Percentiles rank a stretch among this genome's conserved stretches.
phyloP scores from a whole-genome alignment of 2,329 filamentous ascomycete genomes.

The Metarhizium rileyi region DNA sequence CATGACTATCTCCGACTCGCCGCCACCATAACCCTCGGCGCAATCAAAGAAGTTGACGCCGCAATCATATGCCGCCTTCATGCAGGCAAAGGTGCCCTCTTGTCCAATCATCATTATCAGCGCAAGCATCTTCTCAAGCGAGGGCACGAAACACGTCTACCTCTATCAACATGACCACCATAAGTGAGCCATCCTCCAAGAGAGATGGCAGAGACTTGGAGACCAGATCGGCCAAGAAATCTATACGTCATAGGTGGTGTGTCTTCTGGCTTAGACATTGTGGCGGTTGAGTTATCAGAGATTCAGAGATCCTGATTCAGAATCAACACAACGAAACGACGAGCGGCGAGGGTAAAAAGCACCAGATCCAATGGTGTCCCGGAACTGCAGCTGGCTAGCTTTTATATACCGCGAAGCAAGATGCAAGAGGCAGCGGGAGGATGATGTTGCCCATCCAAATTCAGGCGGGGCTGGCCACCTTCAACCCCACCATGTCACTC shows the following conservation, averaged over 20 bases:
- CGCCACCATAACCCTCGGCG: slow-evolving; percentile 47
- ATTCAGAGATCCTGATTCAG: neutral
- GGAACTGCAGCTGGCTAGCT: no score
- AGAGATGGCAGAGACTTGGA: slow-evolving; percentile 65
- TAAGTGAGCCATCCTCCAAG: slow-evolving; percentile 67
- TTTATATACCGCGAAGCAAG: no score
- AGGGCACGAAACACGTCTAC: slow-evolving; percentile 25
- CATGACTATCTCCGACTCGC: slow-evolving; percentile 55
- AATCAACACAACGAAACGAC: neutral
- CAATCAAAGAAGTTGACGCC: slow-evolving; percentile 57
- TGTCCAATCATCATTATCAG: slow-evolving; percentile 5
- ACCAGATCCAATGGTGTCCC: neutral
- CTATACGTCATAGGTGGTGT: slow-evolving; percentile 57
- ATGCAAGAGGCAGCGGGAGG: no score
- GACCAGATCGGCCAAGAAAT: slow-evolving; percentile 59
- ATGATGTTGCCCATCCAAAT: no score
- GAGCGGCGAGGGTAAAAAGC: neutral
- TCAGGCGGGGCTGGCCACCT: no score
- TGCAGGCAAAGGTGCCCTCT: slow-evolving; percentile 43
- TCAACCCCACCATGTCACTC: no score
- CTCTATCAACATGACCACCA: slow-evolving; percentile 60
- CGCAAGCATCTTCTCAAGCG: neutral
- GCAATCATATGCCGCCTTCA: slow-evolving; percentile 50
- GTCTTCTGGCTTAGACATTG: slow-evolving; percentile 31
- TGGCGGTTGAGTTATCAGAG: slow-evolving; percentile 5